Conservation (phyloP, 2,329 filamentous ascomycete species). For the Pleurostoma richardsiae region DNA sequence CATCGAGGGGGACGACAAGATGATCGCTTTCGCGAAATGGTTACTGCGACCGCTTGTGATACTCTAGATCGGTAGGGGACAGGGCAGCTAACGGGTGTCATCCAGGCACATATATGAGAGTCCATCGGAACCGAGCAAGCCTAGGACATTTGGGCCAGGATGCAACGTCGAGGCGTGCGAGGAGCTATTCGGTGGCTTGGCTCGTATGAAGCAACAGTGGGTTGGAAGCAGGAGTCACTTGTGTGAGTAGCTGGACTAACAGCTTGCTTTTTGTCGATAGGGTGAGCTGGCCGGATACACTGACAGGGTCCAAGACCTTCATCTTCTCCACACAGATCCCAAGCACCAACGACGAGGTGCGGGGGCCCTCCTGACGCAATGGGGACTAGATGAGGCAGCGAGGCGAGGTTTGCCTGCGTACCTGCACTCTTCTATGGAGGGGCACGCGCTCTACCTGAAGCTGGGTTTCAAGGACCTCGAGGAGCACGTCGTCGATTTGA, state of each 20-base stretch:
- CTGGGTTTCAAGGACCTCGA: slow-evolving; percentile 31
- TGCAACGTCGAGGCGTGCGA: slow-evolving; percentile 24
- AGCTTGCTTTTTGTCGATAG: not conserved
- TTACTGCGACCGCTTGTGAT: not conserved
- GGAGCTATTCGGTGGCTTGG: slow-evolving; percentile 19
- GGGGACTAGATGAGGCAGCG: slow-evolving; percentile 29
- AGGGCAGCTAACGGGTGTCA: too few species aligned
- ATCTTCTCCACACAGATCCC: slow-evolving; percentile 32
- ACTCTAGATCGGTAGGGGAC: too few species aligned
- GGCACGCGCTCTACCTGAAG: slow-evolving; percentile 28
- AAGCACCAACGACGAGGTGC: slow-evolving; percentile 33
- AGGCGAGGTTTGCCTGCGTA: slow-evolving; percentile 24
- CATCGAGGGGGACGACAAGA: slow-evolving; percentile 16
- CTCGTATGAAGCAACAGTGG: slow-evolving; percentile 9
- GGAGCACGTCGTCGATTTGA: slow-evolving; percentile 17
- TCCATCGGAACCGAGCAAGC: too few species aligned
- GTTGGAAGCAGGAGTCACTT: slow-evolving; percentile 16
- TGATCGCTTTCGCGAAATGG: slow-evolving; percentile 26
- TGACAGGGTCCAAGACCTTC: slow-evolving; percentile 22
- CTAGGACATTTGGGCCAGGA: slow-evolving; percentile 7
- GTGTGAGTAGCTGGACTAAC: slow-evolving; percentile 16
- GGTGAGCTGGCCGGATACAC: not conserved
- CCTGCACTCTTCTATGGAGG: slow-evolving; percentile 29
- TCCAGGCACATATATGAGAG: too few species aligned
- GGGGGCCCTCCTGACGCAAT: slow-evolving; percentile 28